phyloP scores from a whole-genome alignment of 768 basidiomycete genomes.

The Boletus vermiculosoides region DNA sequence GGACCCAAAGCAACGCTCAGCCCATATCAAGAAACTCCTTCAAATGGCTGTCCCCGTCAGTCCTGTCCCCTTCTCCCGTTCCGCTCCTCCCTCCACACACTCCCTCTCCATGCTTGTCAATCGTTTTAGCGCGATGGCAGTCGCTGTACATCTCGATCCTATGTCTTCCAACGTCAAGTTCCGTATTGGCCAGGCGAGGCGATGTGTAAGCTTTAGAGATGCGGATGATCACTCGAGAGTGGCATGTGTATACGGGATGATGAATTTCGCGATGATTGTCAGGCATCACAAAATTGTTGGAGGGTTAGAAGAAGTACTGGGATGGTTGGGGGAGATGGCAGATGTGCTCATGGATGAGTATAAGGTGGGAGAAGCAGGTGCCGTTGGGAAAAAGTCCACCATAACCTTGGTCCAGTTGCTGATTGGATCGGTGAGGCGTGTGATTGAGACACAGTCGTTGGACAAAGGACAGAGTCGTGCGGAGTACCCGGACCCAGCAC shows the following conservation, averaged over 20 bases:
- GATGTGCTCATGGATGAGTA: constrained; percentile 56
- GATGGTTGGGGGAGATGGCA: constrained; percentile 67
- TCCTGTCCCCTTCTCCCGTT: constrained; percentile 60
- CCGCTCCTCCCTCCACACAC: constrained; percentile 45
- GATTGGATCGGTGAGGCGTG: constrained; percentile 54
- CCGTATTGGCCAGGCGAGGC: constrained; percentile 62
- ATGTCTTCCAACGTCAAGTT: constrained; percentile 42
- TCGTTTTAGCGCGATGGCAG: constrained; percentile 69
- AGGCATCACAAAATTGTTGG: constrained; percentile 47
- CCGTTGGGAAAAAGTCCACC: constrained; percentile 25
- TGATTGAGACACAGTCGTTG: constrained; percentile 43
- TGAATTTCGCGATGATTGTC: constrained; percentile 64
- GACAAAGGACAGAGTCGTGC: constrained; percentile 34
- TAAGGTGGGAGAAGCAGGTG: constrained; percentile 28
- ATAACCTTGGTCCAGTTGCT: constrained; percentile 48
- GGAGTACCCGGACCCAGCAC: constrained; percentile 60
- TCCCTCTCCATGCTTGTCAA: constrained; percentile 81
- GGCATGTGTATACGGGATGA: constrained; percentile 74
- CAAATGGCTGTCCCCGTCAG: constrained; percentile 72
- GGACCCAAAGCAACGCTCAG: constrained; percentile 36
- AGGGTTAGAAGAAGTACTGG: constrained; percentile 48
- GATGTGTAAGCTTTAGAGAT: constrained; percentile 64
- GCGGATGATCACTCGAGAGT: constrained; percentile 62
- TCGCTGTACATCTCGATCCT: constrained; percentile 69
- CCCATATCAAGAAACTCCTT: constrained; percentile 63